These are phyloP conservation scores for Hypoxylon fuscum DNA, from an alignment of 495 filamentous ascomycete species.

Conservation along the genomic window DNA sequence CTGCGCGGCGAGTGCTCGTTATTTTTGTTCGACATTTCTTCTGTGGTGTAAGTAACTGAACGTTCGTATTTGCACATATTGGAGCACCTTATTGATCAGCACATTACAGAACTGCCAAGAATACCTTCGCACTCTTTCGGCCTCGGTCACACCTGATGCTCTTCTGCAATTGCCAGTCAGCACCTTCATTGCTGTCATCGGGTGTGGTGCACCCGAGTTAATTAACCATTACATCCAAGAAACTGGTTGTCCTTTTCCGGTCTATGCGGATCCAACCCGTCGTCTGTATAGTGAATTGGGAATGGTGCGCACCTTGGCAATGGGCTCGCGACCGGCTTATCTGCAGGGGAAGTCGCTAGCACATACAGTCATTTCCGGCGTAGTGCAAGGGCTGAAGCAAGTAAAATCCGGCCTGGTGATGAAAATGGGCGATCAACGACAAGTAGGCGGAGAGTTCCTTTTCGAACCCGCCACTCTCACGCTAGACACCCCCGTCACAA, in stretches of 20 bases:
- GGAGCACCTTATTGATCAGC: constrained; percentile 12
- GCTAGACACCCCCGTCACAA: constrained; percentile 45
- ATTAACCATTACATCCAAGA: constrained; percentile 72
- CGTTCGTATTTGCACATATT: constrained; percentile 7
- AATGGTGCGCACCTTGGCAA: constrained; percentile 70
- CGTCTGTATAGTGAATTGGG: constrained; percentile 75
- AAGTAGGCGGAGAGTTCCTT: constrained; percentile 87
- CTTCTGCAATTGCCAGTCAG: constrained; percentile 63
- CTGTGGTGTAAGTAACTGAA: constrained; percentile 73
- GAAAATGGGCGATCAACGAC: constrained; percentile 73
- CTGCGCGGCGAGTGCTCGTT: constrained; percentile 67
- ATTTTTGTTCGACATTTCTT: constrained; percentile 92
- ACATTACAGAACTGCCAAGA: constrained; percentile 71
- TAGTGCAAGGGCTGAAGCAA: constrained; percentile 67
- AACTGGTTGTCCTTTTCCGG: constrained; percentile 76
- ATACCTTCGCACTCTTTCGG: constrained; percentile 72
- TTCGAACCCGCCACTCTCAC: constrained; percentile 63
- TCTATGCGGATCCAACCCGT: constrained; percentile 79
- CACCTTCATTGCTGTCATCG: constrained; percentile 77
- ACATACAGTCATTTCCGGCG: constrained; percentile 53
- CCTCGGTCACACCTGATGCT: constrained; percentile 64
- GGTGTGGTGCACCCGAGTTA: constrained; percentile 78
- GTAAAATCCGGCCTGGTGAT: constrained; percentile 60
- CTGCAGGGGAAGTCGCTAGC: constrained; percentile 60
- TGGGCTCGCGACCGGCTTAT: constrained; percentile 75